A percentile compares a stretch with the other conserved stretches of the same genome.
Evolutionary conservation across 2,329 filamentous ascomycete genomes (phyloP).

Genomic region (Tolypocladium album): DNA sequence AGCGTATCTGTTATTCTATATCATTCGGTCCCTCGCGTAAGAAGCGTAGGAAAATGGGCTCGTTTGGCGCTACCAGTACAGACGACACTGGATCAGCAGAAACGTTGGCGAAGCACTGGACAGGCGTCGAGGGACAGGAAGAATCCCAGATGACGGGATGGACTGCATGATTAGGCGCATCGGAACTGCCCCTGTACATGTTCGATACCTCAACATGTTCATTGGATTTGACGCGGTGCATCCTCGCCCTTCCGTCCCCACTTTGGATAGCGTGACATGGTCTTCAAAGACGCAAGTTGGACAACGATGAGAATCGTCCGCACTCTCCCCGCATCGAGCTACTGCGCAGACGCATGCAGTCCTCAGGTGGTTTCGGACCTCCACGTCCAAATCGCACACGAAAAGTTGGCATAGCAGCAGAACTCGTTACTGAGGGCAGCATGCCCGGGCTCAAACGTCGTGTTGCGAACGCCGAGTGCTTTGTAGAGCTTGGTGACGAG

Average conservation of each 20-base stretch:
- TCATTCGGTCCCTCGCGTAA: conserved; percentile 47
- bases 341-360: background rate
- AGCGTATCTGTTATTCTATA: conserved; percentile 87
- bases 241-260: background rate
- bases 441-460: conserved; percentile 59
- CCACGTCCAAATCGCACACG: conserved; percentile 44
- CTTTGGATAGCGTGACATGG: background rate
- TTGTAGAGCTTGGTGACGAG: conserved; percentile 58
- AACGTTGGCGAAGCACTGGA: background rate
- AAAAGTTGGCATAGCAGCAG: conserved; percentile 69
- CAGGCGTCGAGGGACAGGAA: background rate
- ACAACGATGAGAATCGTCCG: background rate
- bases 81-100: background rate
- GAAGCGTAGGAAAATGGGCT: background rate
- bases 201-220: background rate
- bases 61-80: background rate
- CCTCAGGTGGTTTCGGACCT: conserved; percentile 3
- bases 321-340: background rate
- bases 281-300: background rate
- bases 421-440: conserved; percentile 72
- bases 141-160: background rate
- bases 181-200: background rate
- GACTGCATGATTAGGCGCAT: background rate
- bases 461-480: conserved; percentile 50
- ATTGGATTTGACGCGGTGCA: background rate